Evolutionary conservation across 1,284 basidiomycete genomes (phyloP), one percentile per base, ranked within the genome.

Genomic region (Heterobasidion parviporum): DNA sequence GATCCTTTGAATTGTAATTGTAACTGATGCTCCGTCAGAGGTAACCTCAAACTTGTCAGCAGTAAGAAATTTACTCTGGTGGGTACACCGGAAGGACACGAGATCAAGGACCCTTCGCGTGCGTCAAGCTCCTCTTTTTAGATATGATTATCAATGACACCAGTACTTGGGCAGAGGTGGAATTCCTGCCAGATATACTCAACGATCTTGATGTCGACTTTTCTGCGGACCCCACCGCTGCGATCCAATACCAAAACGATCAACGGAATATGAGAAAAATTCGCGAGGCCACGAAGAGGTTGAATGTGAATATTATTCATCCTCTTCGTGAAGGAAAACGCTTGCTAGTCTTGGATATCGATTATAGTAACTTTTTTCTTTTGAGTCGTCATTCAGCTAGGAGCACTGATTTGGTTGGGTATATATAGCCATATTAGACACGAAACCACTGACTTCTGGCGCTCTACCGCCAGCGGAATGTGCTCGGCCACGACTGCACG

Each of bases 121-220:
- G 52, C 54, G 69, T 64, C 50, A 38, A 10, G 15, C 12, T 18
- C 38, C 35, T 41, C 33, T 43, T 54, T 62, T 20, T 6, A 48
- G n/a, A 10, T 26, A 15, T 41, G 14, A 26, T 54, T 9, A 50
- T 59, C 46, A 55, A 53, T 58, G 57, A 57, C 61, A 20, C 38
- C 60, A n/a, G 50, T 12, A 47, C 35, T 32, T 3, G 7, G 26
- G 15, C 36, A 55, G 86, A 84, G 65, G 65, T 87, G 8, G 83
- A 80, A 57, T 76, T 70, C 60, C 74, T 89, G 10, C 86, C 89
- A 0, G 88, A 90, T 61, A 82, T 89, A 0, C 64, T 88, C 46
- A 91, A 93, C 61, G 89, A 92, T 62, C 79, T 91, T 35, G 91
- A 93, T 63, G 75, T 90, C 50, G 87, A 90, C 65, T 83, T 92